Evolutionary conservation across 306 rosid genomes (phyloP), one percentile per base, ranked within the genome.

Genomic region (Cotoneaster glaucophyllus): DNA sequence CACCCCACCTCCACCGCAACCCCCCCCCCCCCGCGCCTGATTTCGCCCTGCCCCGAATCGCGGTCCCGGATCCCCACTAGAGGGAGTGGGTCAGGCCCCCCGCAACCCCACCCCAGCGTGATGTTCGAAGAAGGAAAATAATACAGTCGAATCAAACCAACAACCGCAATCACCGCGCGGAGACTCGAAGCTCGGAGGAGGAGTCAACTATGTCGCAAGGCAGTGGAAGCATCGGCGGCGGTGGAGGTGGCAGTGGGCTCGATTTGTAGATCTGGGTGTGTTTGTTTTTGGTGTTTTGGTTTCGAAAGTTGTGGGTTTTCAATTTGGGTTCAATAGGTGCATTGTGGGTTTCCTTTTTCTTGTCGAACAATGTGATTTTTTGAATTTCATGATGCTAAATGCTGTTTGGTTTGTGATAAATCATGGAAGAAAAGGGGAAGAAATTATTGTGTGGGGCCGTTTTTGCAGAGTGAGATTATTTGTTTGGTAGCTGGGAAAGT

Each of bases 151-250:
- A 22, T 34, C 29, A 32, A 19, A 37, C 54, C 58, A 68, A 44
- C 57, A 25, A 8, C 32, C 54, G n/a, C 43, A 41, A 61, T 44
- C 25, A 44, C 44, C 69, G 15, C 32, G 66, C 31, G 66, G 17
- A 57, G 63, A 57, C 45, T 72, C 31, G 7, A 48, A 52, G 39
- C 29, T 52, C 32, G 64, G 2, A 67, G 68, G 75, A 4, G 52
- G 61, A 19, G 68, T 74, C 80, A 39, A 79, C 69, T 45, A 85
- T 81, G 92, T 81, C 85, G 65, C 86, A 79, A 72, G 63, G 53
- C 65, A 80, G 63, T 39, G 80, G 58, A 54, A 67, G 26, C 39
- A 21, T 48, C 54, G 78, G 44, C 3, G 80, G 37, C 54, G 84
- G 67, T 3, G n/a, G n/a, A n/a, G n/a, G n/a, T n/a, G n/a, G n/a